Conservation (phyloP, 2,329 filamentous ascomycete species). For the Seiridium unicorne region DNA sequence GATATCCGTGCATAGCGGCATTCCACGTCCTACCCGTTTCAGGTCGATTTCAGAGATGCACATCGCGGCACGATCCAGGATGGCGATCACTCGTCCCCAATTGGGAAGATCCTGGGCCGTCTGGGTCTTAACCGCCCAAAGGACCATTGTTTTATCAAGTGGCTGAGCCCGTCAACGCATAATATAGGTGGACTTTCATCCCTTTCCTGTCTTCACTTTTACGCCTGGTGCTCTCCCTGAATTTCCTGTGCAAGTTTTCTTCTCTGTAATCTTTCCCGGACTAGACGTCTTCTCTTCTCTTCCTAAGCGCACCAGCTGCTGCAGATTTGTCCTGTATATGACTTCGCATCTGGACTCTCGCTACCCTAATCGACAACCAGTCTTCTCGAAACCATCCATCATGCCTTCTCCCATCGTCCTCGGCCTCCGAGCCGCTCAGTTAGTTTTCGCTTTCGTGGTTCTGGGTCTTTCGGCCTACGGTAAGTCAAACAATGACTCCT, state of each 20-base stretch:
- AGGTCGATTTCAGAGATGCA: conserved; percentile 31
- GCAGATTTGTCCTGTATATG: conserved; percentile 19
- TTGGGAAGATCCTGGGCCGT: conserved; percentile 5
- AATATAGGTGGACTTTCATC: conserved; percentile 15
- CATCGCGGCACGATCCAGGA: conserved; percentile 20
- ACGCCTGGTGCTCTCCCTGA: conserved; percentile 21
- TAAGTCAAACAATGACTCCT: conserved; percentile 26
- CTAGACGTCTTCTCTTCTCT: conserved; percentile 13
- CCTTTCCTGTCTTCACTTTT: conserved; percentile 11
- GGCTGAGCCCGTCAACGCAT: conserved; percentile 18
- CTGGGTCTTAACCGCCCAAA: neutral
- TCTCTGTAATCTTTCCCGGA: conserved; percentile 4
- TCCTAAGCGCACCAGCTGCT: conserved; percentile 11
- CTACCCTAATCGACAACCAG: conserved; percentile 23
- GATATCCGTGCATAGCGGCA: conserved; percentile 15
- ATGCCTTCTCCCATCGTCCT: conserved; percentile 41
- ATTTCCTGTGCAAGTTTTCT: neutral
- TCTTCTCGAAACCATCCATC: conserved; percentile 20
- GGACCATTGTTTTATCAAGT: conserved; percentile 16
- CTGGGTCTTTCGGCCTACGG: conserved; percentile 49
- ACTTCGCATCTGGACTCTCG: conserved; percentile 25
- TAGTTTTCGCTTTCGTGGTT: conserved; percentile 42
- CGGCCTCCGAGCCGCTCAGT: conserved; percentile 44
- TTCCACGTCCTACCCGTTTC: conserved; percentile 31
- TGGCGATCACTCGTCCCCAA: conserved; percentile 6